phyloP scores from a whole-genome alignment of 2,329 filamentous ascomycete genomes.

The Cryphonectria japonica region DNA sequence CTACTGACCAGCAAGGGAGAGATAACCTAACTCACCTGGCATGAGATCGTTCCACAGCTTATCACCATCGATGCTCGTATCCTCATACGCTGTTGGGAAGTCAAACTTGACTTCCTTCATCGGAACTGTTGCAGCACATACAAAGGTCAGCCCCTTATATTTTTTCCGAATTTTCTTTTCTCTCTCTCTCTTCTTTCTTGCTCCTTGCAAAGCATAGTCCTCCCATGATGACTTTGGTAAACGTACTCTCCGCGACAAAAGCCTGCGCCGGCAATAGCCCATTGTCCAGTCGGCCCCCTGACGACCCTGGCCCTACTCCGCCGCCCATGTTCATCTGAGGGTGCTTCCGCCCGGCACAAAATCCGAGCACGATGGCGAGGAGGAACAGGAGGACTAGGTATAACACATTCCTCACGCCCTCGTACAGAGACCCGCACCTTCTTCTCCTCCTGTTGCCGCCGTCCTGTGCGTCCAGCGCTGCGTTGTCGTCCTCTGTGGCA shows the following conservation, averaged over 20 bases:
- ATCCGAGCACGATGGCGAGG: constrained; percentile 15
- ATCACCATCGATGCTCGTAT: constrained; percentile 24
- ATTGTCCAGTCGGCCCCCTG: neutral
- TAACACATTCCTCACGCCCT: constrained; percentile 7
- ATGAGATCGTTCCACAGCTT: constrained; percentile 27
- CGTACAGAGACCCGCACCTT: constrained; percentile 7
- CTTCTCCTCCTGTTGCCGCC: neutral
- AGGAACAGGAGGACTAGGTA: constrained; percentile 5
- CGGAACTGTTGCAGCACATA: constrained; percentile 13
- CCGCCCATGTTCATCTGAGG: constrained; percentile 16
- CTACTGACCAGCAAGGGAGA: neutral
- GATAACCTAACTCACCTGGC: constrained; percentile 18
- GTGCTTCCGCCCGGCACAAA: constrained; percentile 19
- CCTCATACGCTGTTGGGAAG: constrained; percentile 26
- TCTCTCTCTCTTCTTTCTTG: neutral
- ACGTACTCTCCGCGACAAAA: constrained; percentile 26
- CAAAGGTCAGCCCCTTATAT: constrained; percentile 12
- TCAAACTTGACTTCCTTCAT: constrained; percentile 24
- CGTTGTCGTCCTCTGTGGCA: neutral
- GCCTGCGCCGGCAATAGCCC: constrained; percentile 15
- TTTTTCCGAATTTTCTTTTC: neutral
- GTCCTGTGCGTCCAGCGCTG: constrained; percentile 10
- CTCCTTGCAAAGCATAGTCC: neutral
- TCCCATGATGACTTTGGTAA: too few relatives aligned
- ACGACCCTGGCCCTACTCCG: neutral